phyloP scores from a whole-genome alignment of 164 flowering plant species.

The Platanus orientalis region DNA sequence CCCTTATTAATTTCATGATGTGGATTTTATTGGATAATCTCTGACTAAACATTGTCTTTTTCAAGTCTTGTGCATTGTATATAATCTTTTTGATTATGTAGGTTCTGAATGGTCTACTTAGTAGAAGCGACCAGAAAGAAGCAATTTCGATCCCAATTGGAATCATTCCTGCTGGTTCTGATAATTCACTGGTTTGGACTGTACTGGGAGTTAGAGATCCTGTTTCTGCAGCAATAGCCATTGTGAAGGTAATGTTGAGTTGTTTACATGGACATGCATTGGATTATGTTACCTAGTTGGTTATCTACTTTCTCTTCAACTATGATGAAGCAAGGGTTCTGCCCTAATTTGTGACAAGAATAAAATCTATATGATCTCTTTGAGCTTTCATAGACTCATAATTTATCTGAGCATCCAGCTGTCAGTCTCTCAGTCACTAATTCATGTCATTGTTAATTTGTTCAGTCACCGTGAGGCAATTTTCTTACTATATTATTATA shows the following conservation, averaged over 20 bases:
- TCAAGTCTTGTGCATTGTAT: background rate
- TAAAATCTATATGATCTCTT: no score
- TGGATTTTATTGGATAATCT: background rate
- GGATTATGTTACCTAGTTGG: no score
- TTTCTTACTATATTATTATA: no score
- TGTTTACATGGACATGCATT: background rate
- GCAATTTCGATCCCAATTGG: constrained; percentile 98
- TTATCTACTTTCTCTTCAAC: no score
- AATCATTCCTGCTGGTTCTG: constrained; percentile 99
- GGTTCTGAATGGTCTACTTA: constrained; percentile 93
- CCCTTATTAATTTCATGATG: background rate
- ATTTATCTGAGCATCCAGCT: no score
- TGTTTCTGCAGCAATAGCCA: constrained; percentile 89
- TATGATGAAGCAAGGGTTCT: no score
- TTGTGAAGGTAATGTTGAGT: constrained; percentile 70
- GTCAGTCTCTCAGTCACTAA: no score
- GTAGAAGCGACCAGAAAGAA: constrained; percentile 88
- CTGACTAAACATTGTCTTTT: background rate
- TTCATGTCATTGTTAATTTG: no score
- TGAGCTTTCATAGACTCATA: no score
- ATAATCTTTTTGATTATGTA: constrained; percentile 24
- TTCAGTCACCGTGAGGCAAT: no score
- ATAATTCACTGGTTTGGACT: constrained; percentile 97
- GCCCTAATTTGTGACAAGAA: background rate
- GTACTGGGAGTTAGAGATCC: constrained; percentile 98